phyloP scores from a whole-genome alignment of 345 rosid genomes.

The Eucalyptus cloeziana region DNA sequence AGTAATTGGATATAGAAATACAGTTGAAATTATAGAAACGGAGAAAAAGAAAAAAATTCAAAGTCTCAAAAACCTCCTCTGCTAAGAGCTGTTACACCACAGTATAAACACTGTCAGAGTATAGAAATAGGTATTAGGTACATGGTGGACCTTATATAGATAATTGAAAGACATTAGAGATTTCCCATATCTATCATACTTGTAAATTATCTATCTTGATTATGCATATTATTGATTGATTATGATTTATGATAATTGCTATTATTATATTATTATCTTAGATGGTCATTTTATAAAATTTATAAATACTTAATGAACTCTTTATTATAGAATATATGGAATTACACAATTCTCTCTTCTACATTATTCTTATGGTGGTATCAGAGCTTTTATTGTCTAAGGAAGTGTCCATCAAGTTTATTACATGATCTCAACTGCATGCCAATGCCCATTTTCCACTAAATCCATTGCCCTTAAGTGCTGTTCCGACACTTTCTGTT shows the following conservation, averaged over 20 bases:
- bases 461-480: too few relatives aligned
- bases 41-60: not conserved
- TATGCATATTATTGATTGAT: not conserved
- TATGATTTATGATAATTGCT: not conserved
- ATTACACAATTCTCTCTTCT: too few relatives aligned
- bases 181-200: not conserved
- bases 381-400: too few relatives aligned
- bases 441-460: too few relatives aligned
- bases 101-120: not conserved
- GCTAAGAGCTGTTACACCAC: not conserved
- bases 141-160: not conserved
- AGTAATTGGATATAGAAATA: not conserved
- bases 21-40: not conserved
- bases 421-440: too few relatives aligned
- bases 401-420: too few relatives aligned
- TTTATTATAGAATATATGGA: too few relatives aligned
- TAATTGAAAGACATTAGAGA: not conserved
- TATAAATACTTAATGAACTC: too few relatives aligned
- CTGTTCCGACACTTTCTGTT: too few relatives aligned
- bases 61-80: not conserved
- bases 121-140: not conserved
- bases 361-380: too few relatives aligned
- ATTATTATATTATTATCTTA: too few relatives aligned
- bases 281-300: not conserved
- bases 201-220: not conserved